Base-by-base conservation (phyloP, 352 stramenopile genomes). In the Phytophthora cajani region DNA sequence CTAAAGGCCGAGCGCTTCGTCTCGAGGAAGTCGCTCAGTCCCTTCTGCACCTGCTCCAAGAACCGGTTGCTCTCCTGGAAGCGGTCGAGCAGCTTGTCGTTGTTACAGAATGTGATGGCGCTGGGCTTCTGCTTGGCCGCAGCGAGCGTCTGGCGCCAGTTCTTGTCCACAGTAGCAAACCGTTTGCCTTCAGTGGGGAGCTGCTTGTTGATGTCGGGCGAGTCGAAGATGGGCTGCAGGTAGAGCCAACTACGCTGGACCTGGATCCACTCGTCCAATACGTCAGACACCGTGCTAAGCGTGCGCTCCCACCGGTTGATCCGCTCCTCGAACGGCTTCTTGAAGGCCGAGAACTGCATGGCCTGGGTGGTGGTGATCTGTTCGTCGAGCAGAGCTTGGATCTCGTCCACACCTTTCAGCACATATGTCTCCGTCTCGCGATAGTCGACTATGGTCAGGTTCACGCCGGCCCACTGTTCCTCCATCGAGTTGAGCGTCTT, bases 221-320 rank as follows among this genome's bases (percentile, higher is more conserved):
- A 98, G 68, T 98, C 95, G 51, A 98, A 98, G 58, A 98, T 98
- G 10, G 95, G 95, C 71, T 98, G 94, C 8, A 98, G 77, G 57
- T 98, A 98, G n/a, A 98, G 66, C 95, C 95, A 98, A 72, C 90
- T 98, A 17, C 95, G 88, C 73, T 98, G 95, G 11, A 98, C 90
- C 55, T 92, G 89, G 23, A 98, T 90, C 95, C 95, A 98, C 66
- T 98, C 95, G 52, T 98, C 95, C 3, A 98, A 66, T 0, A 98
- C 91, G 32, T 98, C 95, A 0, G 89, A 97, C 9, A 98, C 90
- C 0, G 89, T 90, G 52, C 84, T 95, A 5, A 98, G 79, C 2
- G 88, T 96, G 14, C 77, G 79, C 57, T 98, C 90, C 95, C 95
- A 98, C 16, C 91, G 73, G 30, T 94, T 95, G 52, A 98, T 98